phyloP scores from a whole-genome alignment of 78 protist genomes.

The Blattamonas nauphoetae region DNA sequence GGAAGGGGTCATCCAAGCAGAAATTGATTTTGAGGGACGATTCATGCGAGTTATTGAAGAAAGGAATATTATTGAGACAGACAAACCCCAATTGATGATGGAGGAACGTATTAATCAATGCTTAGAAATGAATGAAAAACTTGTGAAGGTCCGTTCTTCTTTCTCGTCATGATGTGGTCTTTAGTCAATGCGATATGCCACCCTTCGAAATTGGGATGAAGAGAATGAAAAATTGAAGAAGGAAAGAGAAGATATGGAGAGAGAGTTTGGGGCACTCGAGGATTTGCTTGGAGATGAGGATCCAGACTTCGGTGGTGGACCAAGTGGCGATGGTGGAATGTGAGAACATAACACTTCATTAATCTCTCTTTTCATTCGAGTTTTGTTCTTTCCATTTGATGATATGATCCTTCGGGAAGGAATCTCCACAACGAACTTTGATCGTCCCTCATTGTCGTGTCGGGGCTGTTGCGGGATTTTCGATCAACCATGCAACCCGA shows the following conservation, averaged over 20 bases:
- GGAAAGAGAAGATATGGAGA: background rate
- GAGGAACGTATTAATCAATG: background rate
- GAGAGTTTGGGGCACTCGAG: background rate
- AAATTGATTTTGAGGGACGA: background rate
- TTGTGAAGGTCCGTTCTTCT: background rate
- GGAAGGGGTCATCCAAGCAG: background rate
- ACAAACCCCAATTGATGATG: background rate
- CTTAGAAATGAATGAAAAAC: background rate
- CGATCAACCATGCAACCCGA: background rate
- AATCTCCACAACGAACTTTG: background rate
- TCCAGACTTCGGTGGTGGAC: background rate
- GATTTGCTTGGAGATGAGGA: background rate
- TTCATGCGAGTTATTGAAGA: background rate
- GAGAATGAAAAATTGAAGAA: background rate
- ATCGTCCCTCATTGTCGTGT: background rate
- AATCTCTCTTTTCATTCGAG: background rate
- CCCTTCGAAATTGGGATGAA: background rate
- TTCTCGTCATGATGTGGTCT: background rate
- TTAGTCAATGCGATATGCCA: background rate
- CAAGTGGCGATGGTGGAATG: background rate
- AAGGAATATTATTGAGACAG: background rate
- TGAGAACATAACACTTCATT: background rate
- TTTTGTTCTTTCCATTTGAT: background rate
- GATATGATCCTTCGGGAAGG: background rate
- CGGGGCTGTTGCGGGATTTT: background rate